Conservation (phyloP, 2,329 filamentous ascomycete species). For the Xylariaceae sp. region DNA sequence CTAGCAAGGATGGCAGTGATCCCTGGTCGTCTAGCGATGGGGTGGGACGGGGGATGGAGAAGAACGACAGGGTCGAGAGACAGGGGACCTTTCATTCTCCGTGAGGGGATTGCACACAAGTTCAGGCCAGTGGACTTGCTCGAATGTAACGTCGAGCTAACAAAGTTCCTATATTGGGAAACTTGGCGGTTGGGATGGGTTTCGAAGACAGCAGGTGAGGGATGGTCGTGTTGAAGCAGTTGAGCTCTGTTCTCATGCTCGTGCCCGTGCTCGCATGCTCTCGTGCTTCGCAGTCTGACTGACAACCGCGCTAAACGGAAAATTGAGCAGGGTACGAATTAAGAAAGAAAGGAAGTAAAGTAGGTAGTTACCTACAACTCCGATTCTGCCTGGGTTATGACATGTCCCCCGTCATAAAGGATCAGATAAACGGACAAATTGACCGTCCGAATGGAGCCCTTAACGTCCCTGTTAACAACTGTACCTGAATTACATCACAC, state of each 20-base stretch:
- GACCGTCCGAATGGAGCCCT: background rate
- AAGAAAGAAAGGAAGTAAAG: too few relatives aligned
- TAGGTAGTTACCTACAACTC: too few relatives aligned
- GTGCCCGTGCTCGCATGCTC: too few relatives aligned
- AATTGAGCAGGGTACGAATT: too few relatives aligned
- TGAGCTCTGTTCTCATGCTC: too few relatives aligned
- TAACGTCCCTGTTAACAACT: too few relatives aligned
- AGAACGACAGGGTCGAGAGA: background rate
- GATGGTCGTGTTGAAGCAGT: too few relatives aligned
- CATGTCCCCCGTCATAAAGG: background rate
- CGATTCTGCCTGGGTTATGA: too few relatives aligned
- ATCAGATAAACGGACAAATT: background rate
- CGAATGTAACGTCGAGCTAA: background rate
- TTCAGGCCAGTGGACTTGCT: background rate
- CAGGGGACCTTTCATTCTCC: too few relatives aligned
- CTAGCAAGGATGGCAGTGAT: background rate
- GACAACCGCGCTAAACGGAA: too few relatives aligned
- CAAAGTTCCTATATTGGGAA: background rate
- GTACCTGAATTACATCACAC: too few relatives aligned
- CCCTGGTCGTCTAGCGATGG: conserved; percentile 8
- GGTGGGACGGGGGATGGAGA: conserved; percentile 8
- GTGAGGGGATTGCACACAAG: background rate
- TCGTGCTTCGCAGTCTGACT: too few relatives aligned
- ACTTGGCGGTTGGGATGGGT: background rate
- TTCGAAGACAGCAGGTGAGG: background rate